Percentiles rank a stretch among this genome's conserved stretches.
Evolutionary conservation across 2,329 filamentous ascomycete genomes (phyloP).

Genomic region (Fusarium equiseti): DNA sequence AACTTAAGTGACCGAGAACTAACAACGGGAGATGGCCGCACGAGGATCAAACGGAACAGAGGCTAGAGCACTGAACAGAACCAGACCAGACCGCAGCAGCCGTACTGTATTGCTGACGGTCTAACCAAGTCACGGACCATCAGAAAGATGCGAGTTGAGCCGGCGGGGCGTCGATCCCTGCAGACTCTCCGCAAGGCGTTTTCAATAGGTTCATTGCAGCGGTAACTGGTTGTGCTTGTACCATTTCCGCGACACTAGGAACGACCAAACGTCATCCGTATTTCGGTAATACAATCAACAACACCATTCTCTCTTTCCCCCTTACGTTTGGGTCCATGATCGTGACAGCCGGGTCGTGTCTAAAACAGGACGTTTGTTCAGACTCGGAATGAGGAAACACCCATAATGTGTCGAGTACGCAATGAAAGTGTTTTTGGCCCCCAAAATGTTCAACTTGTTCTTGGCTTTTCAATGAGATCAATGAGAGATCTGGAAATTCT

Average conservation of each 20-base stretch:
- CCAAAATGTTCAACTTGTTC: constrained; percentile 18
- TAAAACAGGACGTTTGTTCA: constrained; percentile 12
- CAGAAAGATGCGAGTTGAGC: constrained; percentile 10
- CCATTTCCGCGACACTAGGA: constrained; percentile 32
- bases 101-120: constrained; percentile 26
- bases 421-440: constrained; percentile 29
- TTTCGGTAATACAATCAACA: constrained; percentile 14
- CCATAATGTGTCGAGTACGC: constrained; percentile 25
- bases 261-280: constrained; percentile 36
- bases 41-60: constrained; percentile 29
- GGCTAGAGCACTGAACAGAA: constrained; percentile 7
- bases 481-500: constrained; percentile 37
- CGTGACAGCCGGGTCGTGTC: constrained; percentile 5
- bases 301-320: constrained; percentile 28
- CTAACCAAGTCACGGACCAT: constrained; percentile 35
- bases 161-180: constrained; percentile 42
- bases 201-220: constrained; percentile 49
- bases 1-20: constrained; percentile 8
- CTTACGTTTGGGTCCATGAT: constrained; percentile 27
- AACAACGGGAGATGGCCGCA: constrained; percentile 20
- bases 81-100: neutral
- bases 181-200: constrained; percentile 48
- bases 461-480: constrained; percentile 17
- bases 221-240: constrained; percentile 38
- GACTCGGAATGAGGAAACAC: constrained; percentile 13